Evolutionary conservation across 805 yeast genomes (phyloP).

Genomic region (Metschnikowia lachancei): DNA sequence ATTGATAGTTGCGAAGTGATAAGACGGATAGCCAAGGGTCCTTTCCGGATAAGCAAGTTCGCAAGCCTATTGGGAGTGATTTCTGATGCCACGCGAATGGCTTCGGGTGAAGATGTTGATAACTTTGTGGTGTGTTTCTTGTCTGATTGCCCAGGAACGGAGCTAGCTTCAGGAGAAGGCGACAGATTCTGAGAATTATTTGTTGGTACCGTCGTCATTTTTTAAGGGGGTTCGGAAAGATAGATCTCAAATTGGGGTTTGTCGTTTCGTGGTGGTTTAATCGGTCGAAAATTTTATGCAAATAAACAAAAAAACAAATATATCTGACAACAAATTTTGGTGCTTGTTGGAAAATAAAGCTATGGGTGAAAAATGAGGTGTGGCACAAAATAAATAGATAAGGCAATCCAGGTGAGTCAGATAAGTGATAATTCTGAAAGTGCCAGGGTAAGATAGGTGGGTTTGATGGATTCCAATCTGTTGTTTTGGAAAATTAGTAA

Average conservation of each 20-base stretch:
- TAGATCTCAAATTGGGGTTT: no score
- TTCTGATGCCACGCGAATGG: slow-evolving; percentile 80
- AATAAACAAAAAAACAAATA: background rate
- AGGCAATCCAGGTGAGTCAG: slow-evolving; percentile 3
- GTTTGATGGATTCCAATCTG: background rate
- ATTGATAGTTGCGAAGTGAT: slow-evolving; percentile 73
- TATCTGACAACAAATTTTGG: no score
- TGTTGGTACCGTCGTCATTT: background rate
- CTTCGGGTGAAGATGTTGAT: slow-evolving; percentile 82
- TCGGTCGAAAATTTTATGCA: background rate
- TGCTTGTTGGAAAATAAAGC: background rate
- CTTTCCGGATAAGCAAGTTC: slow-evolving; percentile 62
- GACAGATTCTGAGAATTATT: slow-evolving; percentile 4
- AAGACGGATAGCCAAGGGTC: slow-evolving; percentile 88
- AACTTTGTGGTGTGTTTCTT: slow-evolving; percentile 25
- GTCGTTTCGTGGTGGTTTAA: background rate
- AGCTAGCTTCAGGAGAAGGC: slow-evolving; percentile 8
- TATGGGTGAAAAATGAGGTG: slow-evolving; percentile 9
- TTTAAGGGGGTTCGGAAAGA: no score
- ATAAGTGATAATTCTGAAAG: background rate
- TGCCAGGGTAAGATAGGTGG: background rate
- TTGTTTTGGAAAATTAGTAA: no score
- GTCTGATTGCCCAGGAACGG: slow-evolving; percentile 2
- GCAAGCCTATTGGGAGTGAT: slow-evolving; percentile 81
- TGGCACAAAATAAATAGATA: slow-evolving; percentile 11